Conservation (phyloP, 2,329 filamentous ascomycete species). For the Colletotrichum falcatum region DNA sequence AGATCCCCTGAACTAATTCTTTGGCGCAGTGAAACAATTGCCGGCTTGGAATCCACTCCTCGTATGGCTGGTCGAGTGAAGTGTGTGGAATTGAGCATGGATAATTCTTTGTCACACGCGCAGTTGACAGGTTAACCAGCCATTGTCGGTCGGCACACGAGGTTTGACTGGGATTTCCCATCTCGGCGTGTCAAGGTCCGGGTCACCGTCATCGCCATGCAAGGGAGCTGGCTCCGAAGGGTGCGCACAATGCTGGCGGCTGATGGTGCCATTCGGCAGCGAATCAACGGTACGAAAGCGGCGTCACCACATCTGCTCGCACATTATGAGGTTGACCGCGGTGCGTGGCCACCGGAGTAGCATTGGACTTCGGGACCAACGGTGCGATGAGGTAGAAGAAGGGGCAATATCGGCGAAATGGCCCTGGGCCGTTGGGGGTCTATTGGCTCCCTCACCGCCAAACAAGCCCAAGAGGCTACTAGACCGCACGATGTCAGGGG, state of each 20-base stretch:
- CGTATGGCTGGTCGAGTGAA: background rate
- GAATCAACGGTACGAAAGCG: slow-evolving; percentile 11
- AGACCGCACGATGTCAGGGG: background rate
- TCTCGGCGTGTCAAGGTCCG: background rate
- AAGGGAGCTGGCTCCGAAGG: background rate
- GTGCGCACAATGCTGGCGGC: background rate
- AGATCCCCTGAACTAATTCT: slow-evolving; percentile 5
- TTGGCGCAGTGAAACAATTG: slow-evolving; percentile 5
- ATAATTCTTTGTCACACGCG: background rate
- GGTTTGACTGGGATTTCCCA: background rate
- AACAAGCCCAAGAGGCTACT: background rate
- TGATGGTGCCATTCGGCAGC: slow-evolving; percentile 7
- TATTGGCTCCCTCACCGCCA: background rate
- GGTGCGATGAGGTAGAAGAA: slow-evolving; percentile 9
- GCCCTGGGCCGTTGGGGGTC: background rate
- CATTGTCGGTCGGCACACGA: slow-evolving; percentile 5
- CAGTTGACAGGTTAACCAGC: background rate
- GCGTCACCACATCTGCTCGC: background rate
- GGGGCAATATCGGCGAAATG: slow-evolving; percentile 2
- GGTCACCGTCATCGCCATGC: background rate
- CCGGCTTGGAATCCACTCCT: slow-evolving; percentile 1
- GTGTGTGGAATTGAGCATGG: slow-evolving; percentile 7
- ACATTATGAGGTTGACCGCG: background rate
- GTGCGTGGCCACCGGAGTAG: background rate
- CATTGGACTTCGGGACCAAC: slow-evolving; percentile 3